phyloP scores from a whole-genome alignment of 768 basidiomycete species.

The Fistulinella prunicolor region DNA sequence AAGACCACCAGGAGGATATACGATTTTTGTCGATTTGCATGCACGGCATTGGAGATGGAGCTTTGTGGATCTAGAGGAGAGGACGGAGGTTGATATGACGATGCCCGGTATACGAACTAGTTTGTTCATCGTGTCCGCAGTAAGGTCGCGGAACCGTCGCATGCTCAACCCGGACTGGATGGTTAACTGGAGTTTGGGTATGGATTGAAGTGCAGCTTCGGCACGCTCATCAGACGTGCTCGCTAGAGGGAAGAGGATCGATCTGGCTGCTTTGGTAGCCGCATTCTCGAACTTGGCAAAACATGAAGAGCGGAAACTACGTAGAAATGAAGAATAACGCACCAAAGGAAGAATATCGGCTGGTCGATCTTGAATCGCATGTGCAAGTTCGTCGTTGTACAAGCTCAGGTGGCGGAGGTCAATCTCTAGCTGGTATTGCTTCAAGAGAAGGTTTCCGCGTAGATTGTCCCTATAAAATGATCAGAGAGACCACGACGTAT shows the following conservation, averaged over 20 bases:
- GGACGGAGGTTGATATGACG: slow-evolving; percentile 93
- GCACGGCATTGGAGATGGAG: slow-evolving; percentile 91
- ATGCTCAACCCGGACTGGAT: slow-evolving; percentile 89
- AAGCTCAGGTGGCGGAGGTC: slow-evolving; percentile 35
- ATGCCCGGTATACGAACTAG: slow-evolving; percentile 81
- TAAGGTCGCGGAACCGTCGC: too few relatives aligned
- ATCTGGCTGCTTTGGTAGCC: slow-evolving; percentile 77
- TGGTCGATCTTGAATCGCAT: slow-evolving; percentile 77
- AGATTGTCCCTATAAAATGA: slow-evolving; percentile 65
- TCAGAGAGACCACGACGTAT: neutral
- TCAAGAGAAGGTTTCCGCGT: slow-evolving; percentile 83
- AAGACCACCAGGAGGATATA: slow-evolving; percentile 74
- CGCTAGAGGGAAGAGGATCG: slow-evolving; percentile 80
- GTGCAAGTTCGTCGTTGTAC: slow-evolving; percentile 86
- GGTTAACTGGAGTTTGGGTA: slow-evolving; percentile 82
- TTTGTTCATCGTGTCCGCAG: too few relatives aligned
- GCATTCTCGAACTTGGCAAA: slow-evolving; percentile 82
- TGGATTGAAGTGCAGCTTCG: slow-evolving; percentile 45
- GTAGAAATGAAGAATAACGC: too few relatives aligned
- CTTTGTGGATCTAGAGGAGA: slow-evolving; percentile 90
- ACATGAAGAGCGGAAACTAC: neutral
- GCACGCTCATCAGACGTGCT: slow-evolving; percentile 43
- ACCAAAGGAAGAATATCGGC: slow-evolving; percentile 67
- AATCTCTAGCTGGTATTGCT: slow-evolving; percentile 55
- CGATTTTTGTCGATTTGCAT: slow-evolving; percentile 75